These are phyloP conservation scores for Takakia lepidozioides DNA, from an alignment of 225 moss, liverwort and hornwort species.

Conservation along the genomic window DNA sequence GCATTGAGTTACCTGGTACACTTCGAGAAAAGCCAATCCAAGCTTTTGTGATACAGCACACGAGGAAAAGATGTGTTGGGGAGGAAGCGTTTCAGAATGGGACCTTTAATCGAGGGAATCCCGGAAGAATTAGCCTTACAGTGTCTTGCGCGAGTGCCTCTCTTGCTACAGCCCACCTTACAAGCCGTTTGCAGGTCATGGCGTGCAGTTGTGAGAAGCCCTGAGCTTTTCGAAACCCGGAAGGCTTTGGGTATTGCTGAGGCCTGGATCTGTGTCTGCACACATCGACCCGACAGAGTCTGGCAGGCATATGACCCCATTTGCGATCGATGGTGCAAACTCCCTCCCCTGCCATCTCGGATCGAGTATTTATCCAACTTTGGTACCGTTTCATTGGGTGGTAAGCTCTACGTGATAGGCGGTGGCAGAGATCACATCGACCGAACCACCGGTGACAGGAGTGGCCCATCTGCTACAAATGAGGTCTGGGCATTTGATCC, in stretches of 20 bases:
- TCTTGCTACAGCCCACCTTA: conserved; percentile 52
- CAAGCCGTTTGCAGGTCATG: conserved; percentile 74
- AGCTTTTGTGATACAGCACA: no score
- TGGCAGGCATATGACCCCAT: conserved; percentile 97
- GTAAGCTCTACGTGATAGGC: conserved; percentile 83
- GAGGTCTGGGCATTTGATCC: conserved; percentile 87
- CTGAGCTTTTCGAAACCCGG: conserved; percentile 67
- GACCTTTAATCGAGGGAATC: conserved; percentile 62
- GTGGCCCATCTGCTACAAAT: conserved; percentile 47
- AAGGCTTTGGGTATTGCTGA: conserved; percentile 51
- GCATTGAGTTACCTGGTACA: no score
- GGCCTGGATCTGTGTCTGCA: conserved; percentile 78
- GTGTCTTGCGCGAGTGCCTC: conserved; percentile 80
- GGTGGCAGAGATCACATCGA: conserved; percentile 79
- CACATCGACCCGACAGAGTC: conserved; percentile 66
- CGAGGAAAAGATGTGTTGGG: no score
- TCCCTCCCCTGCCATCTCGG: conserved; percentile 60
- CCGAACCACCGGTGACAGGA: conserved; percentile 64
- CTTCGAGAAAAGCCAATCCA: no score
- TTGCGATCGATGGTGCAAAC: conserved; percentile 53
- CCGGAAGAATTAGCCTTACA: conserved; percentile 77
- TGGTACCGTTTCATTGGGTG: conserved; percentile 66
- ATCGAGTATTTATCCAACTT: conserved; percentile 54
- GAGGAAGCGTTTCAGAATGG: no score
- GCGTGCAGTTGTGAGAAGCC: conserved; percentile 44